These are phyloP conservation scores for Trichoderma guizhouense DNA, from an alignment of 2,329 filamentous ascomycete species.

Conservation along the genomic window DNA sequence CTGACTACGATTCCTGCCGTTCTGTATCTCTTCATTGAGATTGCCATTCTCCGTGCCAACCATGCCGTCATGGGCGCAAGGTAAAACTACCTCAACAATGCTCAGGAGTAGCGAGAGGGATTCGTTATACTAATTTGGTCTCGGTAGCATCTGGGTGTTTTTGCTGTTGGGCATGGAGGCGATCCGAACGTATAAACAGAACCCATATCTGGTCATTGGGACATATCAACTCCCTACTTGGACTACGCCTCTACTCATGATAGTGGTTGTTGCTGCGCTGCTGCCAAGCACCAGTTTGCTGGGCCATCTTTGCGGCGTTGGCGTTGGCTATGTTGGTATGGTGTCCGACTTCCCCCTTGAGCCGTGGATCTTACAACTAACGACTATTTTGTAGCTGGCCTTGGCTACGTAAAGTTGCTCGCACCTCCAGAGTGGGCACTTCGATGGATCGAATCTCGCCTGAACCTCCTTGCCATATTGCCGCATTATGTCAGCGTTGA, in stretches of 20 bases:
- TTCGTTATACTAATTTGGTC: background rate
- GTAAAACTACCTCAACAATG: constrained; percentile 43
- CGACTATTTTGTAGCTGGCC: constrained; percentile 56
- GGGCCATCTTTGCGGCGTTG: constrained; percentile 81
- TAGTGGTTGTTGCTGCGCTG: constrained; percentile 71
- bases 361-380: background rate
- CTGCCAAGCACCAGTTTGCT: constrained; percentile 79
- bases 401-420: constrained; percentile 85
- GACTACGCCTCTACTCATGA: constrained; percentile 78
- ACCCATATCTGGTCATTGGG: constrained; percentile 69
- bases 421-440: constrained; percentile 85
- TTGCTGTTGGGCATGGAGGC: constrained; percentile 80
- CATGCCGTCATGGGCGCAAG: constrained; percentile 77
- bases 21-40: constrained; percentile 77
- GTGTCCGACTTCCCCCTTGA: constrained; percentile 20
- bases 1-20: constrained; percentile 78
- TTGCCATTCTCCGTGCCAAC: constrained; percentile 66
- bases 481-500: constrained; percentile 94
- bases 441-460: constrained; percentile 81
- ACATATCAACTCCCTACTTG: constrained; percentile 79
- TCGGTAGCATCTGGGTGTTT: constrained; percentile 81
- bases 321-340: constrained; percentile 82
- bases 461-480: constrained; percentile 78
- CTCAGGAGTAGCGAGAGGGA: background rate
- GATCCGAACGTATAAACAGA: constrained; percentile 76